Evolutionary conservation across 2,329 filamentous ascomycete genomes (phyloP).

Genomic region (Colletotrichum sp.): DNA sequence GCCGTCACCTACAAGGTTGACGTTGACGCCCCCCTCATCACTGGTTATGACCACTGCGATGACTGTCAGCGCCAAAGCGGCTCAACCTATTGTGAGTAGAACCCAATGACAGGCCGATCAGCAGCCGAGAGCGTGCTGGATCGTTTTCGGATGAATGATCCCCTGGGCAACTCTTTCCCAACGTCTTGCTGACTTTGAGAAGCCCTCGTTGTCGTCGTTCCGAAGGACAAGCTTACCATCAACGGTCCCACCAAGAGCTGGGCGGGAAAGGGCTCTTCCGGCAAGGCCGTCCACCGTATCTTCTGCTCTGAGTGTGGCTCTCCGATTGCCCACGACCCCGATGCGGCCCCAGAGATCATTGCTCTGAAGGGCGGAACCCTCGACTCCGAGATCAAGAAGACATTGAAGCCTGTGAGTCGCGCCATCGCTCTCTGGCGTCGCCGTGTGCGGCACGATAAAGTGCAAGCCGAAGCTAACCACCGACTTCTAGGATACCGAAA

Average conservation of each 20-base stretch:
- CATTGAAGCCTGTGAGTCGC: constrained; percentile 64
- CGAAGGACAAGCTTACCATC: constrained; percentile 68
- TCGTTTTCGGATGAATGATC: background rate
- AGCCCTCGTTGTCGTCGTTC: constrained; percentile 71
- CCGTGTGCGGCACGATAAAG: background rate
- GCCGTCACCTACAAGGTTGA: constrained; percentile 71
- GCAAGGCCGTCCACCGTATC: constrained; percentile 68
- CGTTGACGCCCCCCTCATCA: constrained; percentile 55
- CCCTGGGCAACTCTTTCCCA: background rate
- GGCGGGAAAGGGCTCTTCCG: constrained; percentile 63
- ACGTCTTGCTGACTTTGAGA: background rate
- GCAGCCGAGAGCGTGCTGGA: background rate
- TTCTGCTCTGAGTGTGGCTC: constrained; percentile 75
- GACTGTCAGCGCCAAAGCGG: constrained; percentile 75
- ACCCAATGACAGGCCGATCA: background rate
- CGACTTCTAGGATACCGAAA: constrained; percentile 62
- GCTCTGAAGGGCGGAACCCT: constrained; percentile 72
- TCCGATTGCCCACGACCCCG: constrained; percentile 73
- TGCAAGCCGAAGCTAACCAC: background rate
- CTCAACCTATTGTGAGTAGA: constrained; percentile 67
- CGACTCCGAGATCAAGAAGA: constrained; percentile 69
- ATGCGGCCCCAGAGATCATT: constrained; percentile 73
- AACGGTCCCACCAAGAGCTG: constrained; percentile 70
- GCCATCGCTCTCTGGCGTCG: background rate
- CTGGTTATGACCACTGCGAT: constrained; percentile 74